These are phyloP conservation scores for Fusarium sp. DNA, from an alignment of 2,329 filamentous ascomycete genomes.

Conservation along the genomic window DNA sequence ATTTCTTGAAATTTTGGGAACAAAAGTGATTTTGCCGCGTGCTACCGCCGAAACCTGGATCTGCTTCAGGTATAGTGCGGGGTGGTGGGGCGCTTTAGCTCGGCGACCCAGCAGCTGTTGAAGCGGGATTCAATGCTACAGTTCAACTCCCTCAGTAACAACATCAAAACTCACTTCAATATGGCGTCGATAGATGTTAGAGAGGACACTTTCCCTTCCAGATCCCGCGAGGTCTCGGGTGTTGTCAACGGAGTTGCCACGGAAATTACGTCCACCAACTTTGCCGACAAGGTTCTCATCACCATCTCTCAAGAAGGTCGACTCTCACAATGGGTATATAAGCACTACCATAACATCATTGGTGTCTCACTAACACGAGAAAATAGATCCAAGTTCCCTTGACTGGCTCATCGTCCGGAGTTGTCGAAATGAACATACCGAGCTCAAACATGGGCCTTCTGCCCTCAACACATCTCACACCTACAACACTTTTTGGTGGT, in stretches of 20 bases:
- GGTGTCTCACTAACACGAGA: background rate
- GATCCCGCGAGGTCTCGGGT: conserved; percentile 70
- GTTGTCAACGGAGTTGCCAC: conserved; percentile 77
- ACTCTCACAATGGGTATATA: conserved; percentile 87
- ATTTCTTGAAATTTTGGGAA: conserved; percentile 54
- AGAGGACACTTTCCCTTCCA: conserved; percentile 75
- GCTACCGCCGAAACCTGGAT: conserved; percentile 53
- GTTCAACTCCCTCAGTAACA: conserved; percentile 30
- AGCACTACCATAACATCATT: background rate
- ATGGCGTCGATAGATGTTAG: conserved; percentile 60
- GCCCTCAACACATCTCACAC: conserved; percentile 84
- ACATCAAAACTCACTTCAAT: conserved; percentile 13
- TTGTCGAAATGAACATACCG: conserved; percentile 71
- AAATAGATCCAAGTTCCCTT: conserved; percentile 82
- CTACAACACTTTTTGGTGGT: conserved; percentile 87
- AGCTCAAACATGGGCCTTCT: conserved; percentile 66
- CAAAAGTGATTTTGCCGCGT: conserved; percentile 52
- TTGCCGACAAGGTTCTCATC: conserved; percentile 91
- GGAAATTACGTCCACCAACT: conserved; percentile 78
- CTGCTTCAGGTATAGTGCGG: conserved; percentile 54
- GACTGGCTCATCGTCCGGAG: conserved; percentile 73
- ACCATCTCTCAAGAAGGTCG: conserved; percentile 89
- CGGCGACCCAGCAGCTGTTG: conserved; percentile 14
- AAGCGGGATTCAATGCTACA: background rate
- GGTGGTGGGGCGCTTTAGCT: conserved; percentile 42